phyloP scores from a whole-genome alignment of 768 basidiomycete genomes.

The Mycena metata region DNA sequence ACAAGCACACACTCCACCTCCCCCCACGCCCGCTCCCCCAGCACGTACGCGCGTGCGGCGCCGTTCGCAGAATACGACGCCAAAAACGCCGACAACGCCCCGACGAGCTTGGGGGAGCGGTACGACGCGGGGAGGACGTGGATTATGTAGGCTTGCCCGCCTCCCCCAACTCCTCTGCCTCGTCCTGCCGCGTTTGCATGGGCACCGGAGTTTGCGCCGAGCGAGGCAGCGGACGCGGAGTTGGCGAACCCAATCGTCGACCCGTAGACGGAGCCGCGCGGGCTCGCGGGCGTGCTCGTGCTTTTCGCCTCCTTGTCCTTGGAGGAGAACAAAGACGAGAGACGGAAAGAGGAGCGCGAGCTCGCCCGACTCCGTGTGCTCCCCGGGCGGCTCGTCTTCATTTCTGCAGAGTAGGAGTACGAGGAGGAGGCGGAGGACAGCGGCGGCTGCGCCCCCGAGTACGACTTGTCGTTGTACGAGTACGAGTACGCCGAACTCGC shows the following conservation, averaged over 20 bases:
- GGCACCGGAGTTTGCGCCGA: too few relatives aligned
- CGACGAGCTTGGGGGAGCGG: slow-evolving; percentile 23
- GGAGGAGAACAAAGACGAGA: not conserved
- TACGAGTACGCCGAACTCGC: not conserved
- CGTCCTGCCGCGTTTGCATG: not conserved
- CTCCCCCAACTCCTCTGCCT: not conserved
- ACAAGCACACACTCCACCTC: slow-evolving; percentile 33
- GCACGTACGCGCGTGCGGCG: slow-evolving; percentile 32
- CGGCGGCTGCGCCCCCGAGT: too few relatives aligned
- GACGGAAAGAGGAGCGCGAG: not conserved
- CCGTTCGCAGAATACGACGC: not conserved
- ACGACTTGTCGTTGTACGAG: too few relatives aligned
- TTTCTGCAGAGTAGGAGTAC: slow-evolving; percentile 1
- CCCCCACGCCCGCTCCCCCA: slow-evolving; percentile 31
- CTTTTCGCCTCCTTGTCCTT: too few relatives aligned
- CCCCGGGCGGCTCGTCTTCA: slow-evolving; percentile 3
- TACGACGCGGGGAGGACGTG: slow-evolving; percentile 37
- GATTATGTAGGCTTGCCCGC: slow-evolving; percentile 24
- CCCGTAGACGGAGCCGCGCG: slow-evolving; percentile 1
- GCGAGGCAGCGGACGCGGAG: too few relatives aligned
- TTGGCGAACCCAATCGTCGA: too few relatives aligned
- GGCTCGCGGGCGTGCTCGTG: not conserved
- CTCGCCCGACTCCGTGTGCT: not conserved
- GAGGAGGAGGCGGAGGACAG: too few relatives aligned
- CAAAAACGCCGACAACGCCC: slow-evolving; percentile 30